Base-by-base conservation (phyloP, 2,329 filamentous ascomycete genomes). In the Scleromitrula shiraiana region DNA sequence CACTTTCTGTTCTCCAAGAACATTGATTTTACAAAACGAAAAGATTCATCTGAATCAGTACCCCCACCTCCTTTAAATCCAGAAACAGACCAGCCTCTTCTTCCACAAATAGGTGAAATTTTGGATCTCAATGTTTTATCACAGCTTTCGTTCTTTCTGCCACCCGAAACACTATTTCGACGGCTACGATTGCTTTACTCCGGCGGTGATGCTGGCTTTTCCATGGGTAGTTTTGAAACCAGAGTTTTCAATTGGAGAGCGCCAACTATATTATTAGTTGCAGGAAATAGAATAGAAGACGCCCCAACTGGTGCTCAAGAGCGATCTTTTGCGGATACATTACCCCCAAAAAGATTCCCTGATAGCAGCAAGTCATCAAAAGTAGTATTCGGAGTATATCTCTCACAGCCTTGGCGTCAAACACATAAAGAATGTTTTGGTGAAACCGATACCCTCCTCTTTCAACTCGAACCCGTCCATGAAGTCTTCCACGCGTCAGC, bases 181-280 rank as follows among this genome's bases (percentile, higher is more conserved):
- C 72, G 78, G 3, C 69, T 88, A 2, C 76, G 82, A 1, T 72
- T 80, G 2, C 69, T 89, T 0, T 89, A 88, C 61, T 82, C 80
- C 1, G 85, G 84, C 5, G 80, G 76, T 39, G 76, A 79, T 22
- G 78, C 82, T 10, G 85, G 85, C 5, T 89, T 88, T 65, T 86
- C 82, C 17, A 83, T 88, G 78, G 83, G 84, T 19, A 83, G 80
- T 47, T 88, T 88, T 53, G 82, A 88, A 61, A 76, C 80, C 17
- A 82, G 81, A 56, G 80, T 87, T 2, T 85, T 88, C 66, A 85
- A 88, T 62, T 89, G 85, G 84, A 73, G 77, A 35, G 83, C 83
- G 0, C 85, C 85, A 0, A 87, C 85, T 0, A 76, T 89, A 15
- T 69, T 89, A 9, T 72, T 89, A 1, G 79, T 88, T 2, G 77